Conservation (phyloP, 2,329 filamentous ascomycete species). For the Dryadomyces quercivorus region DNA sequence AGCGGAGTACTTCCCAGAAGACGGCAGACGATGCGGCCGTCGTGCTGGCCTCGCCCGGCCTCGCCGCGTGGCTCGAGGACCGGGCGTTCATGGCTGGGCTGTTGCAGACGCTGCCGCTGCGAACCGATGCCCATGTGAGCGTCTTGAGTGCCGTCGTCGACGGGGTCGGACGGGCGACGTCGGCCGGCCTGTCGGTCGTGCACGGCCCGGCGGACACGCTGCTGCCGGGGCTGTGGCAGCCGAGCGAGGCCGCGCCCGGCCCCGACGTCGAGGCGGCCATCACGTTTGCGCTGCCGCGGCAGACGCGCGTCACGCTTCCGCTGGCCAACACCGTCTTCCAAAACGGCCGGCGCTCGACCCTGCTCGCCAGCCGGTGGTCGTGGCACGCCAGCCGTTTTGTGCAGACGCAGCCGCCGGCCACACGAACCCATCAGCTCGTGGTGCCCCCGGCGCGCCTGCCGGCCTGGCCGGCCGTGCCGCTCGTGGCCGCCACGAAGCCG, state of each 20-base stretch:
- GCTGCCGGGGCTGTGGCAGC: slow-evolving; percentile 34
- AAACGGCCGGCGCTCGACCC: slow-evolving; percentile 50
- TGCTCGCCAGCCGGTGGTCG: slow-evolving; percentile 34
- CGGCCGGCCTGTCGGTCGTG: slow-evolving; percentile 39
- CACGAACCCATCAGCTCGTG: slow-evolving; percentile 19
- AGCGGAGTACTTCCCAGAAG: not conserved
- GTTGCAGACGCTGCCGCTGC: slow-evolving; percentile 14
- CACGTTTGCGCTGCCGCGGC: slow-evolving; percentile 24
- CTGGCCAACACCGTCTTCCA: slow-evolving; percentile 70
- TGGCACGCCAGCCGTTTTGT: slow-evolving; percentile 3
- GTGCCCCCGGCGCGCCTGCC: not conserved
- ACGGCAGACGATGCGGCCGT: slow-evolving; percentile 28
- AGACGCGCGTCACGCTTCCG: slow-evolving; percentile 39
- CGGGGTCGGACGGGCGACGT: slow-evolving; percentile 27
- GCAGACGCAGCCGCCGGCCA: slow-evolving; percentile 8
- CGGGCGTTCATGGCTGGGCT: slow-evolving; percentile 22
- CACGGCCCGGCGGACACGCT: slow-evolving; percentile 26
- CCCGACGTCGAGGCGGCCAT: slow-evolving; percentile 28
- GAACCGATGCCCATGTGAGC: slow-evolving; percentile 21
- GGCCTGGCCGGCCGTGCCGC: slow-evolving; percentile 21
- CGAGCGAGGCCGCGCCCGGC: not conserved
- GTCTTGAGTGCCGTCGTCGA: slow-evolving; percentile 46
- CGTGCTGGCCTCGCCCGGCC: slow-evolving; percentile 35
- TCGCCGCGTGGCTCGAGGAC: slow-evolving; percentile 36
- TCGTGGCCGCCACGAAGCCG: slow-evolving; percentile 51